Conservation (phyloP, 106 monocot genomes). For the Iris macrosiphon region DNA sequence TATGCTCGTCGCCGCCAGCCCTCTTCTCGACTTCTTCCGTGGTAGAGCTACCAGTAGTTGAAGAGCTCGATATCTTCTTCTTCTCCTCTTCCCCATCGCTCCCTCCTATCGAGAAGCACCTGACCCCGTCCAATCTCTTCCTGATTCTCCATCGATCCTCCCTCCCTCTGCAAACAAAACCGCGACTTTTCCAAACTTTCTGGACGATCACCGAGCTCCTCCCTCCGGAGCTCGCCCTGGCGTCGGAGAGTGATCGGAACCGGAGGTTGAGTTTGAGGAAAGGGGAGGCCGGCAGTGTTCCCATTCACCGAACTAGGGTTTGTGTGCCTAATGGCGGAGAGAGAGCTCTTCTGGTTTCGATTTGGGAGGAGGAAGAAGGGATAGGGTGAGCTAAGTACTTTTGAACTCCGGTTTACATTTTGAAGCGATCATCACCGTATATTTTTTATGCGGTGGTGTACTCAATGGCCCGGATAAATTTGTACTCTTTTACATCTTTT, state of each 20-base stretch:
- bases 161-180: constrained; percentile 13
- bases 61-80: constrained; percentile 5
- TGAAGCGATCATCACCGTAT: too few species aligned
- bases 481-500: too few species aligned
- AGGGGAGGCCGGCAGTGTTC: constrained; percentile 38
- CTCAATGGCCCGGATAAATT: too few species aligned
- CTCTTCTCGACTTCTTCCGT: constrained; percentile 27
- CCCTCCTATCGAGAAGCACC: constrained; percentile 25
- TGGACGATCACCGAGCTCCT: not conserved
- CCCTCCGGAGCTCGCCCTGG: not conserved
- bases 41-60: constrained; percentile 10
- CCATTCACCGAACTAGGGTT: too few species aligned
- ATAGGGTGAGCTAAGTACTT: too few species aligned
- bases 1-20: constrained; percentile 20
- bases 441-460: too few species aligned
- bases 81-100: constrained; percentile 24
- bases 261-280: constrained; percentile 26
- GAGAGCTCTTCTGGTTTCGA: too few species aligned
- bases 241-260: constrained; percentile 6
- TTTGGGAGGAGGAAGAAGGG: too few species aligned
- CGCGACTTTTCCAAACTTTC: constrained; percentile 5
- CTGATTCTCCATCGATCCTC: constrained; percentile 1
- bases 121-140: constrained; percentile 17
- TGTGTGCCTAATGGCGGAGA: too few species aligned
- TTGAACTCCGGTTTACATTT: too few species aligned